These are phyloP conservation scores for Entonaema liquescens DNA, from an alignment of 495 filamentous ascomycete species.

Conservation along the genomic window DNA sequence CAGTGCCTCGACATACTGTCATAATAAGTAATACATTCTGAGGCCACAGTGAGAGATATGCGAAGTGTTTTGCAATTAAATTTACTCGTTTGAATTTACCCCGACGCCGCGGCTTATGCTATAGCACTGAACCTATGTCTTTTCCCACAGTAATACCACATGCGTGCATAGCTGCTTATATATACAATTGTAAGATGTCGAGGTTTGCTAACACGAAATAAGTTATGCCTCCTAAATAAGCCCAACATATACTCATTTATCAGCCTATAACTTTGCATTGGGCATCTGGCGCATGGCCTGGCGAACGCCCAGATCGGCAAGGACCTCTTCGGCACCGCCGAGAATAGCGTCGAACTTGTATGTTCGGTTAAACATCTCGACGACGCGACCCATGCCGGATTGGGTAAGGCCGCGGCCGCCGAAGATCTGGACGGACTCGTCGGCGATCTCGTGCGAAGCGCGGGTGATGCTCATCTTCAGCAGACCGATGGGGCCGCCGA, in stretches of 20 bases:
- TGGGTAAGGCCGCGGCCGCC: slow-evolving; percentile 84
- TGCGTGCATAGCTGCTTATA: not conserved
- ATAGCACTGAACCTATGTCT: not conserved
- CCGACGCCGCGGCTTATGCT: slow-evolving; percentile 13
- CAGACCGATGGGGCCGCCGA: slow-evolving; percentile 84
- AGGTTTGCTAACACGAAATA: not conserved
- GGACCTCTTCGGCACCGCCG: slow-evolving; percentile 84
- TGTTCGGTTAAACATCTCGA: slow-evolving; percentile 83
- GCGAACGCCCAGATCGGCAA: slow-evolving; percentile 82
- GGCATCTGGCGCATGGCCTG: slow-evolving; percentile 86
- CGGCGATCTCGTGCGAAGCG: slow-evolving; percentile 81
- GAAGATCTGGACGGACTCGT: slow-evolving; percentile 86
- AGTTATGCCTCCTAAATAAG: not conserved
- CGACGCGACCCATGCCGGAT: slow-evolving; percentile 79
- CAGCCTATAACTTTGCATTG: slow-evolving; percentile 75
- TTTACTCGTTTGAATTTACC: slow-evolving; percentile 20
- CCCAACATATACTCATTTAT: not conserved
- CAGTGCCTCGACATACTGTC: slow-evolving; percentile 22
- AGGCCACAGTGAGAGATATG: slow-evolving; percentile 16
- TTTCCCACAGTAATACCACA: not conserved
- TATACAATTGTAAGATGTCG: not conserved
- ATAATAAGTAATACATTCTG: slow-evolving; percentile 32
- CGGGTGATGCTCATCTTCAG: slow-evolving; percentile 82
- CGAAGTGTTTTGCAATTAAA: not conserved
- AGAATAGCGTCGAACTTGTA: slow-evolving; percentile 93